Percentiles rank a stretch among this genome's conserved stretches.
phyloP scores from a whole-genome alignment of 306 rosid species.

The Dalbergia oliveri region DNA sequence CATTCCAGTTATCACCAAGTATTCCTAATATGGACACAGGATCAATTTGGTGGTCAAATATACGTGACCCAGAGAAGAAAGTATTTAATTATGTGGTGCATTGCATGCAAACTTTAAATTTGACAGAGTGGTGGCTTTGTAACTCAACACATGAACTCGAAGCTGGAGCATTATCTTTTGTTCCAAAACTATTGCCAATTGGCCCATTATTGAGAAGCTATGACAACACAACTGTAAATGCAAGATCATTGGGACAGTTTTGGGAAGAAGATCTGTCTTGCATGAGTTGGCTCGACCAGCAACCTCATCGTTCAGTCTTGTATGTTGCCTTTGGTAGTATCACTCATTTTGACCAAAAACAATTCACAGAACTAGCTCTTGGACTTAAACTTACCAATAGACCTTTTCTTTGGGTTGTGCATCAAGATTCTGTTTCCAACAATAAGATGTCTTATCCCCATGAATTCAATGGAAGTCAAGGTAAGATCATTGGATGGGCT shows the following conservation, averaged over 20 bases:
- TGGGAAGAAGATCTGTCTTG: constrained; percentile 39
- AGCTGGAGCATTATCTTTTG: not conserved
- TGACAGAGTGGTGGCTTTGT: constrained; percentile 36
- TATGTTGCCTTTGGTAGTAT: constrained; percentile 32
- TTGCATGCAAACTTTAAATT: not conserved
- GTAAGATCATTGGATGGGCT: constrained; percentile 42
- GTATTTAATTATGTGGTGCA: not conserved
- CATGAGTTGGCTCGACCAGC: constrained; percentile 39
- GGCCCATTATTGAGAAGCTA: constrained; percentile 32
- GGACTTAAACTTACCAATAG: constrained; percentile 27
- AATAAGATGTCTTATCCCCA: not conserved
- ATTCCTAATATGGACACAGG: constrained; percentile 19
- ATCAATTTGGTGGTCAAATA: constrained; percentile 3
- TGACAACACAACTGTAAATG: not conserved
- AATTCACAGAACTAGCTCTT: constrained; percentile 35
- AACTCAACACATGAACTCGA: constrained; percentile 33
- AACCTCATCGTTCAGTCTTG: constrained; percentile 24
- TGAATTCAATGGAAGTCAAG: constrained; percentile 27
- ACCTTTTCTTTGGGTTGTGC: constrained; percentile 53
- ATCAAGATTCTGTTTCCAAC: not conserved
- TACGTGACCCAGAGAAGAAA: not conserved
- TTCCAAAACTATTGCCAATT: constrained; percentile 30
- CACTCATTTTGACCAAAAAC: constrained; percentile 3
- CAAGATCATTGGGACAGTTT: constrained; percentile 33
- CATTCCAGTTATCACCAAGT: constrained; percentile 14